Evolutionary conservation across 2,329 filamentous ascomycete genomes (phyloP).

Genomic region (Fusarium chuoi): DNA sequence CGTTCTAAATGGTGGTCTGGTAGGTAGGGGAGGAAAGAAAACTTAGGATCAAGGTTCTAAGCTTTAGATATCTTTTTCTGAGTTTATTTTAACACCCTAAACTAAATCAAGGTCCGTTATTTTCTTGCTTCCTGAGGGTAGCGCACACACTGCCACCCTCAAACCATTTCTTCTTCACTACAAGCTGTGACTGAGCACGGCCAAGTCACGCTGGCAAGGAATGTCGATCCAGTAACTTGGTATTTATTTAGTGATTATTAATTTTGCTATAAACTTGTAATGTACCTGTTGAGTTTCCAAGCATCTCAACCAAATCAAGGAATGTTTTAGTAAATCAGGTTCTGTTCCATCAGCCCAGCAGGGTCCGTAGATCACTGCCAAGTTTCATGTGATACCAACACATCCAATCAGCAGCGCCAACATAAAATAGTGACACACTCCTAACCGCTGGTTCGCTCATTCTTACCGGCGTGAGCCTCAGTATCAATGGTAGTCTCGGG

Average conservation of each 20-base stretch:
- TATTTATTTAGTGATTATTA: background rate
- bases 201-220: background rate
- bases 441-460: constrained; percentile 31
- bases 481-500: constrained; percentile 6
- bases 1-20: background rate
- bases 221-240: background rate
- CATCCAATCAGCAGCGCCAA: background rate
- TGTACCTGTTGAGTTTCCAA: background rate
- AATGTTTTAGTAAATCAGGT: background rate
- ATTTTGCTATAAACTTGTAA: background rate
- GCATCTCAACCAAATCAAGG: constrained; percentile 1
- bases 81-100: too few relatives aligned
- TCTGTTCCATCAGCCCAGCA: background rate
- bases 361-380: background rate
- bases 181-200: too few relatives aligned
- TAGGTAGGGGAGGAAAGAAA: too few relatives aligned
- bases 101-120: too few relatives aligned
- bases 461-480: constrained; percentile 25
- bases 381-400: background rate
- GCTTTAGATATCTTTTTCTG: too few relatives aligned
- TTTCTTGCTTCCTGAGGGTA: too few relatives aligned
- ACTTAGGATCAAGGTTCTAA: too few relatives aligned
- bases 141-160: too few relatives aligned
- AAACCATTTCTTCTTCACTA: background rate
- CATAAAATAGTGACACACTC: background rate